A percentile compares a stretch with the other conserved stretches of the same genome.
Conservation (phyloP, 306 rosid species). For the Macrotyloma uniflorum region DNA sequence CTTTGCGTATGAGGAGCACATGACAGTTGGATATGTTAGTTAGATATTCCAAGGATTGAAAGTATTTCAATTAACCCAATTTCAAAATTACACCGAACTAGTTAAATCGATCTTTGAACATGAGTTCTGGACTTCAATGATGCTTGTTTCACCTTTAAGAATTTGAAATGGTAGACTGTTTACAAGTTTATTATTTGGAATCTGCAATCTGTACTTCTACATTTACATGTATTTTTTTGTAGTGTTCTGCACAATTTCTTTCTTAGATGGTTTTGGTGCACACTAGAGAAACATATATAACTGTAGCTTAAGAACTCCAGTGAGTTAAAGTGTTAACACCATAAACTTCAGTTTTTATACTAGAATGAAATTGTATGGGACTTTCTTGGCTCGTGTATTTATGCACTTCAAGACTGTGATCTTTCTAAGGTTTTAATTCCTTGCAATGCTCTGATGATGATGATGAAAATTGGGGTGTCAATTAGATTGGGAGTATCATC, state of each 20-base stretch:
- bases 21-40: too few relatives aligned
- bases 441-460: not conserved
- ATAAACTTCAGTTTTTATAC: not conserved
- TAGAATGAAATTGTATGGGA: not conserved
- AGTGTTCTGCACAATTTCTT: not conserved
- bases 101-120: too few relatives aligned
- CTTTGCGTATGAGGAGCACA: too few relatives aligned
- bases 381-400: not conserved
- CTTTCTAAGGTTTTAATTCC: not conserved
- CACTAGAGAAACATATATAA: not conserved
- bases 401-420: not conserved
- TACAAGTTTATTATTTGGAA: too few relatives aligned
- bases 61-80: too few relatives aligned
- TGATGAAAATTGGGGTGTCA: not conserved
- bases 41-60: too few relatives aligned
- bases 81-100: too few relatives aligned
- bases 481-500: not conserved
- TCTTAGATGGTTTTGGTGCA: conserved; percentile 24
- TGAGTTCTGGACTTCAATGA: too few relatives aligned
- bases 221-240: not conserved
- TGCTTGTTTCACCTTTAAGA: too few relatives aligned
- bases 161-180: too few relatives aligned
- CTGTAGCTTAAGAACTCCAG: not conserved
- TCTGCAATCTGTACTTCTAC: too few relatives aligned
- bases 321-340: not conserved